Evolutionary conservation across 768 basidiomycete species (phyloP).

Genomic region (Mycena epipterygia): DNA sequence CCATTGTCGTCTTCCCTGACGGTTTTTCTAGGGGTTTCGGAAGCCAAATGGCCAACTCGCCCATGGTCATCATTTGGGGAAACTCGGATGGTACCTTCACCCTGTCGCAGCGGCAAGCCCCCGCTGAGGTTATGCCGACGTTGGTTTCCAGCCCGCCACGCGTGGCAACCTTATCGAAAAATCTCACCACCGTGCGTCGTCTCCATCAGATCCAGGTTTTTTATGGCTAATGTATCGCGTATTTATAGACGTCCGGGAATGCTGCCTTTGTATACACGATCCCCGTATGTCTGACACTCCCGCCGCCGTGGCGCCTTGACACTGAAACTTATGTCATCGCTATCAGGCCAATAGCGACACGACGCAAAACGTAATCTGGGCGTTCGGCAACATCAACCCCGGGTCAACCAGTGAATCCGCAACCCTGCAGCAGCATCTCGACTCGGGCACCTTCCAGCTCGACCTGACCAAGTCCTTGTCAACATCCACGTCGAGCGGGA

Average conservation of each 20-base stretch:
- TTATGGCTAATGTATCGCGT: constrained; percentile 25
- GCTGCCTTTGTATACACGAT: constrained; percentile 66
- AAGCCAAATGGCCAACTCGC: constrained; percentile 62
- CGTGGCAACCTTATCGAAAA: constrained; percentile 55
- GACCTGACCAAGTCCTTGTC: constrained; percentile 61
- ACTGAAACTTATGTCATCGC: constrained; percentile 1
- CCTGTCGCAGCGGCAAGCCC: constrained; percentile 73
- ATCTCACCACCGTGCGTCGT: constrained; percentile 54
- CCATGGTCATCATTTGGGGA: constrained; percentile 84
- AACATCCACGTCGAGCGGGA: constrained; percentile 13
- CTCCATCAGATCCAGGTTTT: neutral
- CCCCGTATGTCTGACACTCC: constrained; percentile 51
- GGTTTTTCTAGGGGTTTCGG: constrained; percentile 69
- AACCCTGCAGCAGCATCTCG: constrained; percentile 61
- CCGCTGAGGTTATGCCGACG: constrained; percentile 67
- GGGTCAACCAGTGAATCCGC: constrained; percentile 60
- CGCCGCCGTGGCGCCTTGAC: neutral
- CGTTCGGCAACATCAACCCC: constrained; percentile 66
- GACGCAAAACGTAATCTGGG: constrained; percentile 68
- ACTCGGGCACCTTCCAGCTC: constrained; percentile 56
- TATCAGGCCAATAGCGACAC: constrained; percentile 58
- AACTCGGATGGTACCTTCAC: constrained; percentile 73
- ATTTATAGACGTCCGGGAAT: constrained; percentile 55
- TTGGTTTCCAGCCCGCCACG: constrained; percentile 67
- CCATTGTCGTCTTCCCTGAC: neutral